Base-by-base conservation (phyloP, 2,329 filamentous ascomycete genomes). In the Cadophora malorum region DNA sequence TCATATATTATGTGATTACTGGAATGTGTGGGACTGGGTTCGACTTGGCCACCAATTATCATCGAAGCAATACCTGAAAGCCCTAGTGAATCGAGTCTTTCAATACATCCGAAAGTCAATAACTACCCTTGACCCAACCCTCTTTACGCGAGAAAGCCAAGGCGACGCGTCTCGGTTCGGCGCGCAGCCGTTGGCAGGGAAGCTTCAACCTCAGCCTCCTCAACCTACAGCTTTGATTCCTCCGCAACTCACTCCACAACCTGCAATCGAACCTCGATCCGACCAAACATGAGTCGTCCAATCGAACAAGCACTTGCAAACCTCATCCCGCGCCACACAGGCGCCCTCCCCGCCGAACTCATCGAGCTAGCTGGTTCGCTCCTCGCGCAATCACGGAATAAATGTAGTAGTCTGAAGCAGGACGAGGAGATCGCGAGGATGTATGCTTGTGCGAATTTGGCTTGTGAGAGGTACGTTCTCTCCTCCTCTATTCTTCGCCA, bases 381-480 rank as follows among this genome's bases (percentile, higher is more conserved):
- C 7, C 86, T 96, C 55, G 90, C 92, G 1, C 93, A 96, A 79
- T 96, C 93, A 14, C 88, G 92, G 41, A 88, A 89, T 76, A 90
- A 89, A 74, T 93, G 92, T 61, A 90, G 88, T 75, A 91, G 87
- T 19, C 83, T 97, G 64, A 96, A 94, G 77, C 85, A 89, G 3
- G 93, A 96, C 66, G 94, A 97, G 78, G 94, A 97, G 78, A 89
- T 96, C 71, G 93, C 91, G n/a, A 86, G 94, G 23, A 85, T 87
- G 4, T 96, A 96, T 78, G 91, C 91, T 4, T 97, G 94, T 78
- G 91, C 92, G 16, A 90, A 97, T 79, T 86, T 99, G 69, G 96
- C 96, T 23, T 98, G 94, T 77, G 93, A 95, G 74, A 88, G 92
- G 91, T 92, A 80, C 55, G 74, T 60, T 31, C 41, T 60, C 21